These are phyloP conservation scores for Evansstolkia leycettana DNA, from an alignment of 495 filamentous ascomycete species.

Conservation along the genomic window DNA sequence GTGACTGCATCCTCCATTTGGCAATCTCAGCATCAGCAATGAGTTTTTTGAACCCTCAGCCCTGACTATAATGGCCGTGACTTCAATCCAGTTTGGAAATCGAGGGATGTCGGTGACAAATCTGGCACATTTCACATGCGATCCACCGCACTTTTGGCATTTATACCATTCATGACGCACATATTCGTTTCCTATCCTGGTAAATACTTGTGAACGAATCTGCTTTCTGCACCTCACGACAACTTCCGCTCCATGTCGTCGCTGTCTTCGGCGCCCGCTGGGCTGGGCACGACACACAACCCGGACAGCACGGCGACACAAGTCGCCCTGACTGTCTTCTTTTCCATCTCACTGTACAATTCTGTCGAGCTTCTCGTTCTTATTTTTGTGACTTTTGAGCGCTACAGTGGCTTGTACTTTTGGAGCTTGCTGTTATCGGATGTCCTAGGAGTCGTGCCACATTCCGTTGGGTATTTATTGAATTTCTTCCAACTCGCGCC, in stretches of 20 bases:
- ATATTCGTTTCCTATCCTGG: neutral
- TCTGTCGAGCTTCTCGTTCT: slow-evolving; percentile 29
- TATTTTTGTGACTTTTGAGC: slow-evolving; percentile 29
- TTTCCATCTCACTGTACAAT: slow-evolving; percentile 39
- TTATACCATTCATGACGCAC: no score
- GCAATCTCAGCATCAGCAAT: no score
- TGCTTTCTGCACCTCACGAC: no score
- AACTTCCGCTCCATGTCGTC: slow-evolving; percentile 2
- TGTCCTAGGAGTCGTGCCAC: slow-evolving; percentile 33
- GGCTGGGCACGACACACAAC: slow-evolving; percentile 23
- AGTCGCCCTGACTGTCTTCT: slow-evolving; percentile 36
- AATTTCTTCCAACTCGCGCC: slow-evolving; percentile 33
- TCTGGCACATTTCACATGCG: no score
- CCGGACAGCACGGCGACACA: slow-evolving; percentile 15
- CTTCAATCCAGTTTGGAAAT: no score
- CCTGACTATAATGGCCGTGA: no score
- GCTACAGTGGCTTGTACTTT: slow-evolving; percentile 35
- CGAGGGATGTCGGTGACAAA: no score
- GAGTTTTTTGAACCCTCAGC: no score
- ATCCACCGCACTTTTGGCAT: no score
- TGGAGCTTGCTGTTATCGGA: slow-evolving; percentile 32
- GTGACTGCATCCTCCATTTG: no score
- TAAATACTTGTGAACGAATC: neutral
- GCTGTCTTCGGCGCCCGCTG: slow-evolving; percentile 18
- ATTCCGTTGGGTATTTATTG: slow-evolving; percentile 39